Evolutionary conservation across 2,329 filamentous ascomycete genomes (phyloP).

Genomic region (Penicillium sp.): DNA sequence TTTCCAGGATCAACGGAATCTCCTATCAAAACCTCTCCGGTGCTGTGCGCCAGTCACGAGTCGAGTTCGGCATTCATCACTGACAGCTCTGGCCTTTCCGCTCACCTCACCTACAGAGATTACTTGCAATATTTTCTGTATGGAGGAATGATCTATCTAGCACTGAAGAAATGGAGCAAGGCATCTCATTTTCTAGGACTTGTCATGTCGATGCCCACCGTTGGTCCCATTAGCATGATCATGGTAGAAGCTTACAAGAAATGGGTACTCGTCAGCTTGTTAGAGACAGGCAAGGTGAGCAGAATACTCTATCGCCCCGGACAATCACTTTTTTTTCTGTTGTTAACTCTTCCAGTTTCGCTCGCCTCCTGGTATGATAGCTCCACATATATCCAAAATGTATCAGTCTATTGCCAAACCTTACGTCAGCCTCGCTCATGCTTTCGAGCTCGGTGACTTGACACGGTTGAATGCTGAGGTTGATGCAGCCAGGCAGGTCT

Average conservation of each 20-base stretch:
- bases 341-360: slow-evolving; percentile 41
- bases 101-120: slow-evolving; percentile 44
- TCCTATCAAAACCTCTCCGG: slow-evolving; percentile 25
- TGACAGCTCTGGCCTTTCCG: slow-evolving; percentile 42
- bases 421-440: slow-evolving; percentile 71
- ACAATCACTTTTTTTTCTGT: background rate
- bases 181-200: slow-evolving; percentile 67
- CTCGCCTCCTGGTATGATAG: slow-evolving; percentile 61
- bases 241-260: slow-evolving; percentile 93
- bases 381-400: slow-evolving; percentile 57
- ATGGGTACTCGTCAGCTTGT: slow-evolving; percentile 77
- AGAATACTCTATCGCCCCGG: background rate
- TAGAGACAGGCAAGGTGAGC: slow-evolving; percentile 67
- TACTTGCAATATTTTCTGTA: slow-evolving; percentile 69
- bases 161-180: slow-evolving; percentile 63
- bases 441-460: slow-evolving; percentile 67
- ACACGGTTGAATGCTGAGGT: slow-evolving; percentile 67
- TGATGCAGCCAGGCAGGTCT: slow-evolving; percentile 62
- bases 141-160: slow-evolving; percentile 68
- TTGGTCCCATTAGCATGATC: slow-evolving; percentile 69
- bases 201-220: slow-evolving; percentile 69
- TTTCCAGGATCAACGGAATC: slow-evolving; percentile 37
- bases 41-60: slow-evolving; percentile 36
- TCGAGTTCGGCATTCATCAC: slow-evolving; percentile 41
- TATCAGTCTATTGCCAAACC: slow-evolving; percentile 66